Percentiles rank a stretch among this genome's conserved stretches.
These are phyloP conservation scores for Moricandia arvensis DNA, from an alignment of 345 rosid genomes.

Conservation along the genomic window DNA sequence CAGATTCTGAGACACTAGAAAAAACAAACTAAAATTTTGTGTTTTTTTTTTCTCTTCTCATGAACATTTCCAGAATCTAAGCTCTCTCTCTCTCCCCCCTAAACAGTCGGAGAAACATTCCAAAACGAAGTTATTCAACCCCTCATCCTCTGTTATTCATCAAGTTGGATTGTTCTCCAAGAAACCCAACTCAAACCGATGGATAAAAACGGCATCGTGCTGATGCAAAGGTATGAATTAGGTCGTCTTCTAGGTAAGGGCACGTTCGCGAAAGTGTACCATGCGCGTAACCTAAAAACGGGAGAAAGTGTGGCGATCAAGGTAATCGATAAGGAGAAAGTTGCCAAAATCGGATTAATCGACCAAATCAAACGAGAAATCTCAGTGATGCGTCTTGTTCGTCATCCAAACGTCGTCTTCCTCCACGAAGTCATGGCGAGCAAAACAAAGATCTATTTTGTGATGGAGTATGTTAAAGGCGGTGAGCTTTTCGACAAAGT, in stretches of 20 bases:
- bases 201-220: conserved; percentile 47
- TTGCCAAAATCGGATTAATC: conserved; percentile 55
- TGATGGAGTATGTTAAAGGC: conserved; percentile 69
- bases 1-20: conserved; percentile 2
- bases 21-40: neutral
- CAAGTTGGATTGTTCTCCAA: conserved; percentile 10
- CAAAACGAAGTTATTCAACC: conserved; percentile 4
- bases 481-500: conserved; percentile 83
- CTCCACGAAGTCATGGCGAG: conserved; percentile 92
- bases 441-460: conserved; percentile 75
- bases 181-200: neutral
- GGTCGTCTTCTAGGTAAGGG: conserved; percentile 83
- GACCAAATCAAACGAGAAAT: conserved; percentile 89
- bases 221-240: conserved; percentile 68
- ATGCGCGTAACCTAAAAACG: conserved; percentile 53
- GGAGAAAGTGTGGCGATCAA: conserved; percentile 75
- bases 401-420: conserved; percentile 69
- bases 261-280: conserved; percentile 86
- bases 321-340: conserved; percentile 68
- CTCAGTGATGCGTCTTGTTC: conserved; percentile 77
- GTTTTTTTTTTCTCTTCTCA: neutral
- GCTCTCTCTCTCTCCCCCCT: neutral
- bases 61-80: conserved; percentile 21
- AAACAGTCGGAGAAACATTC: neutral
- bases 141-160: neutral